Conservation (phyloP, 129 eudicot species). For the Erigeron canadensis region DNA sequence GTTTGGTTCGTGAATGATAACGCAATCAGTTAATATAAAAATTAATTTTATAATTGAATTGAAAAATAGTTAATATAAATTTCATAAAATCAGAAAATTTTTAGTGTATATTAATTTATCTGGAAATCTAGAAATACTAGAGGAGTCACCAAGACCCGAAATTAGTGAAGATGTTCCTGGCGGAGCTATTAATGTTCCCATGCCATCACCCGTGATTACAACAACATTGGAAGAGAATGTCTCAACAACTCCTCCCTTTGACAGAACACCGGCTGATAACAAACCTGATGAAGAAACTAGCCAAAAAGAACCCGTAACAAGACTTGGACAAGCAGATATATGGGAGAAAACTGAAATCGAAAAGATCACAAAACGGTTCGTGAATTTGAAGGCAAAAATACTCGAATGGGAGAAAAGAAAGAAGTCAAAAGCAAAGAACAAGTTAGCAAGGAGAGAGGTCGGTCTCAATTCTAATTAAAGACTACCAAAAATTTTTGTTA, state of each 20-base stretch:
- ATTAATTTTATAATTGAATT: no score
- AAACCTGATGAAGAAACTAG: constrained; percentile 13
- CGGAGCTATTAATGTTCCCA: constrained; percentile 26
- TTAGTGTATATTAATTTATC: neutral
- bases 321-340: constrained; percentile 39
- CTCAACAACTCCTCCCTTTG: constrained; percentile 4
- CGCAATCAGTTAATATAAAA: no score
- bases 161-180: constrained; percentile 27
- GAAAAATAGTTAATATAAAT: no score
- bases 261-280: constrained; percentile 31
- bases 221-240: constrained; percentile 13
- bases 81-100: neutral
- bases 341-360: constrained; percentile 71
- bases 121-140: constrained; percentile 32
- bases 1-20: no score
- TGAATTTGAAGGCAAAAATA: neutral
- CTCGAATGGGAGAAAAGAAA: neutral
- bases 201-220: constrained; percentile 39
- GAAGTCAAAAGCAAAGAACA: constrained; percentile 44
- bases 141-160: constrained; percentile 25
- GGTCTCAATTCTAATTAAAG: constrained; percentile 32
- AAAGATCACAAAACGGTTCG: constrained; percentile 44
- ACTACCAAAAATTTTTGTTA: neutral
- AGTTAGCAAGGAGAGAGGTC: constrained; percentile 55
- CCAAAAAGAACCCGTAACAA: constrained; percentile 31